Evolutionary conservation across 1,139 yeast genomes (phyloP).

Genomic region (Lizanozyma gosingica): DNA sequence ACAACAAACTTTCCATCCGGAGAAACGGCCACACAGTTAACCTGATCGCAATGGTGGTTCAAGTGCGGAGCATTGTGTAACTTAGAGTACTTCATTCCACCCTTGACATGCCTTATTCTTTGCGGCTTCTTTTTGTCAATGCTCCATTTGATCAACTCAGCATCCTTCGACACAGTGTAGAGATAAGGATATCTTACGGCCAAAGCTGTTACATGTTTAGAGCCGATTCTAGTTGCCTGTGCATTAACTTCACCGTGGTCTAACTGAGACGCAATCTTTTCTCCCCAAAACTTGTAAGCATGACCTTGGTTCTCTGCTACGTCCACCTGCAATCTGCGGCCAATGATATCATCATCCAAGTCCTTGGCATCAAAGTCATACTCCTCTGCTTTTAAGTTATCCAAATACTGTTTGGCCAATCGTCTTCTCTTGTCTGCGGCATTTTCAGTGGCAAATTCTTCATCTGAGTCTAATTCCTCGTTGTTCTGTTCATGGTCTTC

Average conservation of each 20-base stretch:
- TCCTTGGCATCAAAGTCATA: conserved; percentile 86
- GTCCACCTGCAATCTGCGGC: conserved; percentile 74
- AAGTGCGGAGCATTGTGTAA: conserved; percentile 30
- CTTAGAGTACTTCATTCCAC: conserved; percentile 41
- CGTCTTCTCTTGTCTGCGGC: conserved; percentile 93
- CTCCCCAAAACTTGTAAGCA: conserved; percentile 61
- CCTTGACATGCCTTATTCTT: conserved; percentile 55
- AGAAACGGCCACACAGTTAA: conserved; percentile 71
- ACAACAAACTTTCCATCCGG: conserved; percentile 84
- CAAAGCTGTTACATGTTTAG: conserved; percentile 46
- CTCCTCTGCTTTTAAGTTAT: conserved; percentile 57
- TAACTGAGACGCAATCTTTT: conserved; percentile 32
- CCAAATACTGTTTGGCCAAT: conserved; percentile 86
- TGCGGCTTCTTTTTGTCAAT: conserved; percentile 48
- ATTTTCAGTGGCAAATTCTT: conserved; percentile 63
- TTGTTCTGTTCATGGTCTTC: conserved; percentile 31
- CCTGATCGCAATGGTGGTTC: conserved; percentile 69
- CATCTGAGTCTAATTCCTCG: conserved; percentile 49
- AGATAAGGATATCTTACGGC: conserved; percentile 49
- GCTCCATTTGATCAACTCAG: conserved; percentile 75
- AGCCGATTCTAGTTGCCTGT: conserved; percentile 47
- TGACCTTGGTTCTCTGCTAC: conserved; percentile 86
- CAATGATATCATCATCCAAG: conserved; percentile 76
- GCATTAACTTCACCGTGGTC: conserved; percentile 26
- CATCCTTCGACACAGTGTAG: conserved; percentile 79